Evolutionary conservation across 129 eudicot species (phyloP).

Genomic region (Escallonia rubra): DNA sequence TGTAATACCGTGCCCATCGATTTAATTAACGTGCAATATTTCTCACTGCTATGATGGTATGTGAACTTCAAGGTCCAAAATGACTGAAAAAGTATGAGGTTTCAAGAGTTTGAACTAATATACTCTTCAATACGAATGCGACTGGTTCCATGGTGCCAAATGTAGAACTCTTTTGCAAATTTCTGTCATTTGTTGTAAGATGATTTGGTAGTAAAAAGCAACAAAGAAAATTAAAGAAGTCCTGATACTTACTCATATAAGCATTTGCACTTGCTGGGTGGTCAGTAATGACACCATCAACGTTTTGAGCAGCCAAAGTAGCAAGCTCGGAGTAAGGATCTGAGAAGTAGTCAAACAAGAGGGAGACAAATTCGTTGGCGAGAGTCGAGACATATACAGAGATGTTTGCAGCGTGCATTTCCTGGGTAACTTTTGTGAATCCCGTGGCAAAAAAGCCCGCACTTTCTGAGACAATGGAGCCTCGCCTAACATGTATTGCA

Average conservation of each 20-base stretch:
- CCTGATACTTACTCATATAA: slow-evolving; percentile 56
- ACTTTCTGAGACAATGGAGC: slow-evolving; percentile 26
- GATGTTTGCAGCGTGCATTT: slow-evolving; percentile 69
- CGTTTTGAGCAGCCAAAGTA: slow-evolving; percentile 31
- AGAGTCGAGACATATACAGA: slow-evolving; percentile 60
- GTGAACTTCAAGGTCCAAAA: no score
- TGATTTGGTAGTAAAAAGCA: no score
- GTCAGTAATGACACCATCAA: slow-evolving; percentile 72
- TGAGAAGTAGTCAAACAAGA: slow-evolving; percentile 53
- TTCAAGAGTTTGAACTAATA: no score
- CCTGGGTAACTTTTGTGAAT: slow-evolving; percentile 40
- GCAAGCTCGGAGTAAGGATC: slow-evolving; percentile 76
- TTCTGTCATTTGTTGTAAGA: no score
- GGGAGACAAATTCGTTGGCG: slow-evolving; percentile 50
- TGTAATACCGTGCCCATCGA: no score
- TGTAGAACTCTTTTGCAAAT: no score
- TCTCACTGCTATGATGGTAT: no score
- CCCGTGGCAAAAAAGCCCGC: slow-evolving; percentile 25
- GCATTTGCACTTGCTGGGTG: slow-evolving; percentile 71
- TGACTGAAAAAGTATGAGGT: no score
- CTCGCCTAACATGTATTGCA: slow-evolving; percentile 47
- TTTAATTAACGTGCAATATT: no score
- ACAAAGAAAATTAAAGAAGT: neutral
- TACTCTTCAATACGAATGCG: no score
- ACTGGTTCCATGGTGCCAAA: no score